phyloP scores from a whole-genome alignment of 441 rosid genomes.

The Rhodomyrtus psidioides region DNA sequence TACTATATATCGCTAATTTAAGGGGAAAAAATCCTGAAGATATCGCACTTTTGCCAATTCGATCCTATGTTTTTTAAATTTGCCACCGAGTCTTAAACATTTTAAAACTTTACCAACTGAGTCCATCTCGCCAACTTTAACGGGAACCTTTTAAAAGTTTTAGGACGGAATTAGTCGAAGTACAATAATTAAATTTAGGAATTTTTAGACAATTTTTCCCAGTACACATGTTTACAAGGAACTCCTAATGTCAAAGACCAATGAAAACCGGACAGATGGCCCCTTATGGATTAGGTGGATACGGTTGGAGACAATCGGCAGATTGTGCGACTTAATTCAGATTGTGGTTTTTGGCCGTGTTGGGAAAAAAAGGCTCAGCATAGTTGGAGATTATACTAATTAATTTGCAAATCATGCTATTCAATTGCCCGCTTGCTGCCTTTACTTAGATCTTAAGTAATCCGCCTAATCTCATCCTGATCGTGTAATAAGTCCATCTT shows the following conservation, averaged over 20 bases:
- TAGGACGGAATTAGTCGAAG: background rate
- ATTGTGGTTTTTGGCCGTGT: background rate
- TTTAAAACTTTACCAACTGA: too few relatives aligned
- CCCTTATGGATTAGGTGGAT: background rate
- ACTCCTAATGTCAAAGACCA: background rate
- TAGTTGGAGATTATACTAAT: background rate
- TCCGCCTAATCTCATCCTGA: background rate
- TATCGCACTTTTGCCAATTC: too few relatives aligned
- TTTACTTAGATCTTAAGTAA: background rate
- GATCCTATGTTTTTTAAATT: too few relatives aligned
- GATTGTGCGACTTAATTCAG: background rate
- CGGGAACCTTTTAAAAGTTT: background rate
- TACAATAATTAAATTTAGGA: background rate
- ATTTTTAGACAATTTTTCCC: background rate
- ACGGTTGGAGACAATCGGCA: background rate
- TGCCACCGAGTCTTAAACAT: too few relatives aligned
- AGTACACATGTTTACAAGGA: background rate
- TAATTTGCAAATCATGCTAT: background rate
- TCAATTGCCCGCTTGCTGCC: background rate
- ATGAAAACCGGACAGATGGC: background rate
- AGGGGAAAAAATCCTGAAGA: too few relatives aligned
- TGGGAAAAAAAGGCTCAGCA: background rate
- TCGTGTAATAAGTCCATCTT: background rate
- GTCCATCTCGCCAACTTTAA: too few relatives aligned
- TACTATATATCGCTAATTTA: background rate